phyloP scores from a whole-genome alignment of 345 rosid species.

The Eucalyptus cloeziana region DNA sequence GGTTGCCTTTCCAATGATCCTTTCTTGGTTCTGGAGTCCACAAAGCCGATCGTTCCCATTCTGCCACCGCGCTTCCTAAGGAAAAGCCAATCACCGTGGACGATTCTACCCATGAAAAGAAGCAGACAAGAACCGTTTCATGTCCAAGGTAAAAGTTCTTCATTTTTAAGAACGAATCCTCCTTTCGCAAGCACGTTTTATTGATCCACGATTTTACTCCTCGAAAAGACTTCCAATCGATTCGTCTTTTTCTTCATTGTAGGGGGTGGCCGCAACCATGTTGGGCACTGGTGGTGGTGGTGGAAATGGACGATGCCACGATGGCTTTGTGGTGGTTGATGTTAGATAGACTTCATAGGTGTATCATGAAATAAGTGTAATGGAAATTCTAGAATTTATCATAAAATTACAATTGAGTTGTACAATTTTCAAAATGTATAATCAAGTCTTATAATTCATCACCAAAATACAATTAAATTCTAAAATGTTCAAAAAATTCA shows the following conservation, averaged over 20 bases:
- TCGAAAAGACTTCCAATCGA: neutral
- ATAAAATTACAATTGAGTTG: fast-evolving
- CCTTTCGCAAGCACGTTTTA: neutral
- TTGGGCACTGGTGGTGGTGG: neutral
- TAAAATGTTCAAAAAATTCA: no score
- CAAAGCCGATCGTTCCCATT: neutral
- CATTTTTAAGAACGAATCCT: neutral
- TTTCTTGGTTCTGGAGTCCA: neutral
- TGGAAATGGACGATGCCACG: neutral
- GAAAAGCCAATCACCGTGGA: neutral
- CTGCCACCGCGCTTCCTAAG: neutral
- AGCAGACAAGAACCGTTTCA: neutral
- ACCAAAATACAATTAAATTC: fast-evolving
- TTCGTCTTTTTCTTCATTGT: neutral
- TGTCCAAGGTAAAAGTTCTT: neutral
- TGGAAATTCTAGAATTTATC: fast-evolving
- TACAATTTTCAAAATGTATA: fast-evolving
- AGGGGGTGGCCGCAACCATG: neutral
- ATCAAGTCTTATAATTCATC: fast-evolving
- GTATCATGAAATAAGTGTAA: neutral
- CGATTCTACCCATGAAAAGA: neutral
- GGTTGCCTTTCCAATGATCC: neutral
- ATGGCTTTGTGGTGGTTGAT: neutral
- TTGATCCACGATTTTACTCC: neutral
- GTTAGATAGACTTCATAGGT: neutral